phyloP scores from a whole-genome alignment of 1,284 basidiomycete species.

The Mycosarcoma maydis region DNA sequence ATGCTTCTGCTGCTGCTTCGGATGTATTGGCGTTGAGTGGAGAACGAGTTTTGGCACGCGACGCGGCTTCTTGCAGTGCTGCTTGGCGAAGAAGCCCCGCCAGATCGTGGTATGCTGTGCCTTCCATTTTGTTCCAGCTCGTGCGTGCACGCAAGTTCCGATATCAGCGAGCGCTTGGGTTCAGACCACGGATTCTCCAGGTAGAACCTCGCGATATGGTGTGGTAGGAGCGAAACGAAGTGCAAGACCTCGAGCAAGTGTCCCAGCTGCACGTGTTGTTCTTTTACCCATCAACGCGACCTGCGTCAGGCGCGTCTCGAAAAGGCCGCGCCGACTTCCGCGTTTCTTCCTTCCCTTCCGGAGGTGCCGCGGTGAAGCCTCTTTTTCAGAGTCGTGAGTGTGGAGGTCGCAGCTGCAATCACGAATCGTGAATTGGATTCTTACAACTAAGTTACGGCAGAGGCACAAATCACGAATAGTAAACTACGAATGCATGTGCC shows the following conservation, averaged over 20 bases:
- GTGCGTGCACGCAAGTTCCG: too few species aligned
- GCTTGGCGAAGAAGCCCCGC: conserved; percentile 34
- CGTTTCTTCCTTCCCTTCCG: conserved; percentile 2
- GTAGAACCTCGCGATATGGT: too few species aligned
- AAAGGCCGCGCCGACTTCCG: conserved; percentile 20
- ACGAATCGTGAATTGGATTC: too few species aligned
- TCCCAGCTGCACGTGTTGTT: conserved; percentile 20
- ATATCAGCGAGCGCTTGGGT: too few species aligned
- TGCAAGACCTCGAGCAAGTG: not conserved
- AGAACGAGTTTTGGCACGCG: conserved; percentile 32
- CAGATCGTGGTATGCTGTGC: conserved; percentile 20
- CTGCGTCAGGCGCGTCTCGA: conserved; percentile 10
- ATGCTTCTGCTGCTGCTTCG: conserved; percentile 5
- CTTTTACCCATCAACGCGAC: conserved; percentile 21
- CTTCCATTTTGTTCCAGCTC: conserved; percentile 32
- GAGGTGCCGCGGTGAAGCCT: conserved; percentile 15
- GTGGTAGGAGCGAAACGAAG: not conserved
- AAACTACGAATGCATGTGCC: too few species aligned
- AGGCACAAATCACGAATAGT: too few species aligned
- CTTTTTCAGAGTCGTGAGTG: too few species aligned
- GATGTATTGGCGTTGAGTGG: conserved; percentile 14
- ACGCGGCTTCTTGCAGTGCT: conserved; percentile 32
- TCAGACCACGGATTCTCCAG: too few species aligned
- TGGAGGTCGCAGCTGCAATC: too few species aligned
- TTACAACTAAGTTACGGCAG: too few species aligned